These are phyloP conservation scores for Pestalotiopsis sp. DNA, from an alignment of 2,329 filamentous ascomycete species.

Conservation along the genomic window DNA sequence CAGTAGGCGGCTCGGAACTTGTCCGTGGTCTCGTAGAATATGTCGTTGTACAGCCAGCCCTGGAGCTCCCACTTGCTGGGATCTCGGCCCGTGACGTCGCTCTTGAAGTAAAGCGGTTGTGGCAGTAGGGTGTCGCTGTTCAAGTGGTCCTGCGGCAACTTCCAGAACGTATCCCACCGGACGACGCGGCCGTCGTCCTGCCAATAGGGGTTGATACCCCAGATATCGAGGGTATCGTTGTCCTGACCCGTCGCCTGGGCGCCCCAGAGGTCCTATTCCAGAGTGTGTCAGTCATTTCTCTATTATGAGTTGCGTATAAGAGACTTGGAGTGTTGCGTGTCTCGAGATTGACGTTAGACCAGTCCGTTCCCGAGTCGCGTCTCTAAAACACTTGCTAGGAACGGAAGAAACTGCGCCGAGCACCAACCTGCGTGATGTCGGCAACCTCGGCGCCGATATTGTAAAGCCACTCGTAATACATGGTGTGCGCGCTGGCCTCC, in stretches of 20 bases:
- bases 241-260: slow-evolving; percentile 39
- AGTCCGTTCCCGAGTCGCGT: no score
- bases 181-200: slow-evolving; percentile 44
- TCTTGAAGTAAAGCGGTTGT: slow-evolving; percentile 45
- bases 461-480: slow-evolving; percentile 36
- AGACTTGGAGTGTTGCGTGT: no score
- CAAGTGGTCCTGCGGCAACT: slow-evolving; percentile 38
- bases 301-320: no score
- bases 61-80: slow-evolving; percentile 51
- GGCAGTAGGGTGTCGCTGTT: slow-evolving; percentile 47
- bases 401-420: no score
- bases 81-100: slow-evolving; percentile 53
- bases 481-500: slow-evolving; percentile 35
- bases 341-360: no score
- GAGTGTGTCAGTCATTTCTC: no score
- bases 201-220: slow-evolving; percentile 44
- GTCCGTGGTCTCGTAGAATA: slow-evolving; percentile 54
- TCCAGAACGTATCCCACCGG: slow-evolving; percentile 52
- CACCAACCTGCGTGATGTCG: slow-evolving; percentile 39
- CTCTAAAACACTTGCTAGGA: no score
- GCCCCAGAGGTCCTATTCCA: slow-evolving; percentile 40
- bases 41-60: slow-evolving; percentile 57
- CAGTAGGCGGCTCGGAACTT: slow-evolving; percentile 48
- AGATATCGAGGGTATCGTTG: slow-evolving; percentile 43
- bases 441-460: slow-evolving; percentile 33